Evolutionary conservation across 2,329 filamentous ascomycete genomes (phyloP), one percentile per base, ranked within the genome.

Genomic region (Xylaria sp.): DNA sequence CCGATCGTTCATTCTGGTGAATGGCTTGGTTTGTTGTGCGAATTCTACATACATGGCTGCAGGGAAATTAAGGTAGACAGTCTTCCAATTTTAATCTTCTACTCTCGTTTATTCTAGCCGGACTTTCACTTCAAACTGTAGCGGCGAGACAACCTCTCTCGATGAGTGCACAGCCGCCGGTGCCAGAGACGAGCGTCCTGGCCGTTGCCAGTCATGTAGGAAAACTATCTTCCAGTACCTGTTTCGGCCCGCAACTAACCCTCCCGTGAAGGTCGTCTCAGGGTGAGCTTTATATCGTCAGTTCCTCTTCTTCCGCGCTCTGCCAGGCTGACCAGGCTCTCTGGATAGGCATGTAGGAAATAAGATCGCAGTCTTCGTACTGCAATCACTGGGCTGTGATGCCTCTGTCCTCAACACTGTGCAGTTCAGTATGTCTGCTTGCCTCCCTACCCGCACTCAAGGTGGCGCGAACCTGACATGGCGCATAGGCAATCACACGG

Each of bases 371-470:
- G 94, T 94, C 1, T 97, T 97, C 78, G 93, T 94, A 73, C 91
- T 99, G 86, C 95, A 99, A 81, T 92, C 92, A 0, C 83, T 99
- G 60, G 96, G 96, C 57, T 98, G 94, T 78, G 95, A 99, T 77
- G 95, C 98, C 7, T 92, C 94, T 9, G 93, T 94, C 2, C 87
- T 99, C 76, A 98, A 99, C 80, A 99, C 96, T 0, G 96, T 99
- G 7, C 92, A 99, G 77, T 99, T 98, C 84, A 98, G 95, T 97
- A 84, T 80, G 91, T 69, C 61, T 31, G 7, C 25, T 58, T 49
- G 15, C n/a, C 49, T 31, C 48, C 39, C 18, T 20, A 9, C 36
- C n/a, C 43, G 59, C 12, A 41, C 55, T 55, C 55, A 9, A 56
- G 58, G 46, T 23, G 25, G 23, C 52, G 46, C 43, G 23, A 62